Evolutionary conservation across 169 alveolate genomes (phyloP), one percentile per base, ranked within the genome.

Genomic region (Plasmodium gallinaceum): DNA sequence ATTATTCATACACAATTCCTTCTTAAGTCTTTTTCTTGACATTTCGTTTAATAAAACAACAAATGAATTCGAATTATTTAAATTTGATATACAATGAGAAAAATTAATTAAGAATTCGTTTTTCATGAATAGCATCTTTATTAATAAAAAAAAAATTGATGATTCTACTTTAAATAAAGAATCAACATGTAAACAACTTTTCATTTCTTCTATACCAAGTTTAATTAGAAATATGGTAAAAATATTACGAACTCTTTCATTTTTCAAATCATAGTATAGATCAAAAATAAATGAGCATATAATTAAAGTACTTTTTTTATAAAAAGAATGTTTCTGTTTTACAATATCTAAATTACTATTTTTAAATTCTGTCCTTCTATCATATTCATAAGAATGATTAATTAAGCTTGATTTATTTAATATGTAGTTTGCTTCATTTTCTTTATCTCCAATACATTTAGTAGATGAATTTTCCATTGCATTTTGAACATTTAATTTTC

Each of bases 201-300:
- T 69, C 7, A 69, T 69, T 46, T 83, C 91, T 73, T 83, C 86
- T 18, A 83, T 72, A n/a, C 91, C 91, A 2, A 83, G 61, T 72
- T 83, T 83, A 10, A 83, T 83, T 42, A 83, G 46, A 43, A 83
- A 83, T 32, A 83, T 83, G 1, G 91, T 83, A 46, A 83, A 83
- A n/a, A 83, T 83, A 64, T n/a, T 83, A 37, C 72, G 39, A 5
- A 69, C 26, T 26, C 91, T 57, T 46, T 66, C 66, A 62, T 69
- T 61, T 46, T 54, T 70, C 9, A 83, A 61, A 61, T 83, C 85
- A 51, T 26, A 22, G 62, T 83, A 83, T 58, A 83, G 46, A 48
- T 83, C 91, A 73, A 83, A 83, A 22, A 83, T 83, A 62, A 83
- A 83, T 16, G 91, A 68, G 45, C 91, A 83, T 18, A 83, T 7